Evolutionary conservation across 1,284 basidiomycete species (phyloP).

Genomic region (Malassezia equina): DNA sequence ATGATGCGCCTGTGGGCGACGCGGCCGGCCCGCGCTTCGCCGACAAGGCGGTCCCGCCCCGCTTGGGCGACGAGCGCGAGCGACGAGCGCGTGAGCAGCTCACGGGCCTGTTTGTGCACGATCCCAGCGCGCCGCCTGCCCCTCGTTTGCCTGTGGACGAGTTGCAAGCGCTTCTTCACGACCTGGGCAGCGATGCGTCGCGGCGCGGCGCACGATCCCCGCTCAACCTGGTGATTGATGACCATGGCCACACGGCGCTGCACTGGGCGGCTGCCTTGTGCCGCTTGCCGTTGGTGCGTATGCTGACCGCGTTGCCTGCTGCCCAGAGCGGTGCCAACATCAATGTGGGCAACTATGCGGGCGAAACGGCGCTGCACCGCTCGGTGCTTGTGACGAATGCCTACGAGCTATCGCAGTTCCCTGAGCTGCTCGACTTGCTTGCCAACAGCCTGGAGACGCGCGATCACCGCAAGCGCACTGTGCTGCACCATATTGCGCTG

Average conservation of each 20-base stretch:
- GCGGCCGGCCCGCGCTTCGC: constrained; percentile 31
- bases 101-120: constrained; percentile 40
- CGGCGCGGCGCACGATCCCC: neutral
- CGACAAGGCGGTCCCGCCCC: constrained; percentile 35
- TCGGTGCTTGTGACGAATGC: constrained; percentile 81
- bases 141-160: constrained; percentile 52
- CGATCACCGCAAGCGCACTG: constrained; percentile 76
- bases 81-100: constrained; percentile 36
- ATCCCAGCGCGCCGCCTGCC: constrained; percentile 15
- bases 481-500: constrained; percentile 87
- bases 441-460: constrained; percentile 71
- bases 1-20: constrained; percentile 10
- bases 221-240: constrained; percentile 58
- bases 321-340: constrained; percentile 38
- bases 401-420: constrained; percentile 65
- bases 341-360: constrained; percentile 61
- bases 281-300: constrained; percentile 49
- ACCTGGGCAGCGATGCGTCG: constrained; percentile 49
- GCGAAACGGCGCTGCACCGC: constrained; percentile 88
- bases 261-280: constrained; percentile 86
- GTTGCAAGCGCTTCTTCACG: constrained; percentile 58
- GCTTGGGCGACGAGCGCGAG: constrained; percentile 40
- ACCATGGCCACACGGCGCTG: constrained; percentile 85
- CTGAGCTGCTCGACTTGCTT: constrained; percentile 58
- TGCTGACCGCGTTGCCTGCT: constrained; percentile 55